Conservation (phyloP, 129 eudicot genomes). For the Chrysanthemum seticuspe region DNA sequence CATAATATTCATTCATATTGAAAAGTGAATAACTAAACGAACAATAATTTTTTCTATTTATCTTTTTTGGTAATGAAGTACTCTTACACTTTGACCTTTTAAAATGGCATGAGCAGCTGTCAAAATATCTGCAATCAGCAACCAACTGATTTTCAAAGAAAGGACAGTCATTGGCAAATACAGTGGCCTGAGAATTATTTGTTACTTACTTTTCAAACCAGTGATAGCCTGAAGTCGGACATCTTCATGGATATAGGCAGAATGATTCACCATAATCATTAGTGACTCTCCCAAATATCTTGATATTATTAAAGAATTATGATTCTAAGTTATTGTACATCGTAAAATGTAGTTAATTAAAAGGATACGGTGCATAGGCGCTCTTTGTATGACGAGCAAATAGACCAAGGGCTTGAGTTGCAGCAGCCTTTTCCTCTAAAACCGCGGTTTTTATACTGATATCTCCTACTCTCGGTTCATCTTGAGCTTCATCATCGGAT, state of each 20-base stretch:
- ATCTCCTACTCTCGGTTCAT: slow-evolving; percentile 81
- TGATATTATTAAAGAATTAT: slow-evolving; percentile 45
- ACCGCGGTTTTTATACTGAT: slow-evolving; percentile 86
- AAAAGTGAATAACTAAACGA: background rate
- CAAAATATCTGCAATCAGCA: slow-evolving; percentile 64
- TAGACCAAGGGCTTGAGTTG: slow-evolving; percentile 92
- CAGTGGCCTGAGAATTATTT: background rate
- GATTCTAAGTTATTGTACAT: background rate
- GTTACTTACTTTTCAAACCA: slow-evolving; percentile 74
- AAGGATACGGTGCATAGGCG: slow-evolving; percentile 94
- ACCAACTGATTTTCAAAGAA: slow-evolving; percentile 24
- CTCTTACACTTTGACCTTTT: slow-evolving; percentile 72
- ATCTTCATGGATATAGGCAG: slow-evolving; percentile 83
- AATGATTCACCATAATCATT: slow-evolving; percentile 80
- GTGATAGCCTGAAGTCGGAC: slow-evolving; percentile 88
- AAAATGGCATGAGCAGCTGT: slow-evolving; percentile 68
- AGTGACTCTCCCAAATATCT: slow-evolving; percentile 88
- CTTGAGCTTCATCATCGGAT: slow-evolving; percentile 97
- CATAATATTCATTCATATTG: slow-evolving; percentile 2
- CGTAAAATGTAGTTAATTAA: slow-evolving; percentile 5
- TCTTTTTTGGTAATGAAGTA: background rate
- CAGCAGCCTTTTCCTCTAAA: slow-evolving; percentile 97
- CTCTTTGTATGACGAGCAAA: slow-evolving; percentile 80
- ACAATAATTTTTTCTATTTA: background rate
- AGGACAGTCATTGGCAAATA: background rate